Evolutionary conservation across 1,284 basidiomycete species (phyloP), one percentile per base, ranked within the genome.

Genomic region (Puccinia novopanici): DNA sequence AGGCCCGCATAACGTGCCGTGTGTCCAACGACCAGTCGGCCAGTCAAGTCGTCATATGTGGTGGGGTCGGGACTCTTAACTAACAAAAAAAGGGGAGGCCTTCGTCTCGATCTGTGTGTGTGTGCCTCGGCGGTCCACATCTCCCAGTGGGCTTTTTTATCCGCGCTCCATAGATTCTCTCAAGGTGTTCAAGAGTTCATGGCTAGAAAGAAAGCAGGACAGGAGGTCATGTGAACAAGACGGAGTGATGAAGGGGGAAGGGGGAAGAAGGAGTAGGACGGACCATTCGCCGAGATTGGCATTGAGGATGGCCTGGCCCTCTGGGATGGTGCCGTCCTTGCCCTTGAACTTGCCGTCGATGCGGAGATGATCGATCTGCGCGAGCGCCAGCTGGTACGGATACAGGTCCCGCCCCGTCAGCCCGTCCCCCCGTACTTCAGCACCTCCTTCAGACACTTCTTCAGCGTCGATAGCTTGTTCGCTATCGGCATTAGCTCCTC

Each of bases 361-460:
- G 72, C 95, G 90, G 88, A 98, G 88, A 0, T 91, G 91, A 86
- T 98, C 96, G 83, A 99, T 96, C 87, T 98, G 95, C 86, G 95
- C 93, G 76, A 98, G 88, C 3, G 95, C 95, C 19, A 98, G 89
- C 57, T 83, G 83, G 78, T 84, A 84, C 3, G 96, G 96, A 87
- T 99, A 99, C 57, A 99, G 88, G 86, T 99, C 96, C 59, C 95
- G 91, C n/a, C 94, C 91, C 86, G 96, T 98, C 0, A 95, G 93
- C 19, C 96, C 96, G 19, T 96, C 96, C 19, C 70, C 4, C 70
- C 70, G 84, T 96, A 96, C 86, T 98, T 98, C 82, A 93, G 89
- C 0, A 99, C 95, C 87, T 99, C 97, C 85, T 96, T 98, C 81
- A 99, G 88, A 84, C 95, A 98, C 86, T 96, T 98, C 88, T 95